Evolutionary conservation across 805 yeast species (phyloP).

Genomic region (Candida namnaoensis): DNA sequence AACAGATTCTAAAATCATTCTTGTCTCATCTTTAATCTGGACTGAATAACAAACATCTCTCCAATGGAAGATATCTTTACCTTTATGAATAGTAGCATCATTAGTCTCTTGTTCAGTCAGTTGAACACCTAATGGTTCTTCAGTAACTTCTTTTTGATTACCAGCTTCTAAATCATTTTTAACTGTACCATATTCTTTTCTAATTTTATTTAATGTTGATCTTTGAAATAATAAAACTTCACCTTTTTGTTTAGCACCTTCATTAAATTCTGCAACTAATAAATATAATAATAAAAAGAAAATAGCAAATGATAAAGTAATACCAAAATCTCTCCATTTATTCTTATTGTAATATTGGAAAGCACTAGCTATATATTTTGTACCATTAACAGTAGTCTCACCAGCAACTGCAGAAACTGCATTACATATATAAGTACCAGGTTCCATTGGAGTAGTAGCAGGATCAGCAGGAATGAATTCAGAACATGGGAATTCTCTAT

Average conservation of each 20-base stretch:
- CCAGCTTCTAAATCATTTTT: constrained; percentile 19
- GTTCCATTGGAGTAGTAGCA: constrained; percentile 13
- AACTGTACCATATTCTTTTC: constrained; percentile 25
- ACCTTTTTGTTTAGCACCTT: constrained; percentile 63
- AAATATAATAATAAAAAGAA: constrained; percentile 49
- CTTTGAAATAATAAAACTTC: constrained; percentile 56
- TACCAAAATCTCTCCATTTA: constrained; percentile 62
- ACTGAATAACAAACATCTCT: constrained; percentile 65
- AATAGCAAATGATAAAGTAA: constrained; percentile 43
- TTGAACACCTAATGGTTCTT: too few species aligned
- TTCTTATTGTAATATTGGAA: constrained; percentile 36
- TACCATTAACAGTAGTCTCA: constrained; percentile 38
- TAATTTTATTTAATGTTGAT: constrained; percentile 36
- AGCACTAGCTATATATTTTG: constrained; percentile 32
- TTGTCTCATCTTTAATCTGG: constrained; percentile 48
- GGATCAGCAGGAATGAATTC: constrained; percentile 36
- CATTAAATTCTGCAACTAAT: constrained; percentile 44
- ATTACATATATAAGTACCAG: constrained; percentile 37
- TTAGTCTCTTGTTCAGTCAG: constrained; percentile 8
- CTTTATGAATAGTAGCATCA: constrained; percentile 21
- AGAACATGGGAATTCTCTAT: constrained; percentile 35
- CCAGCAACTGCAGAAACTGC: constrained; percentile 53
- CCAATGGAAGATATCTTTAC: constrained; percentile 66
- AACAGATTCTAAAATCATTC: constrained; percentile 54
- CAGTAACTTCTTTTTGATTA: constrained; percentile 13